A percentile compares a stretch with the other conserved stretches of the same genome.
Evolutionary conservation across 352 stramenopile species (phyloP).

Genomic region (Pythium vanterpoolii): DNA sequence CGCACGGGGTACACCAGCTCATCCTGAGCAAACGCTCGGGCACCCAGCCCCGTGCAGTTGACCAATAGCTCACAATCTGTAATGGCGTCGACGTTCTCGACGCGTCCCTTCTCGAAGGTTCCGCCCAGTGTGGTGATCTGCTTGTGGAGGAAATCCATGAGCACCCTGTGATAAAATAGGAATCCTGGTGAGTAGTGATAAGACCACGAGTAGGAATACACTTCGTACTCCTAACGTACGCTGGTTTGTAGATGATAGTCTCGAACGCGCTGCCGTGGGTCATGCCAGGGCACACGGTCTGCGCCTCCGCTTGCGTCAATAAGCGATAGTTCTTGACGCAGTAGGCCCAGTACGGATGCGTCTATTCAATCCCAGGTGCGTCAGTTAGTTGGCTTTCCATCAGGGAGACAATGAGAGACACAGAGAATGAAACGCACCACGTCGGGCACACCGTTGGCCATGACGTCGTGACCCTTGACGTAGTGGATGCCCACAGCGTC

Average conservation of each 20-base stretch:
- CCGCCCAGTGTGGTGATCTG: constrained; percentile 45
- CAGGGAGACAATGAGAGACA: background rate
- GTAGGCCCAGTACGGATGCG: constrained; percentile 65
- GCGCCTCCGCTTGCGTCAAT: constrained; percentile 37
- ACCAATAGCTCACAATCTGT: constrained; percentile 44
- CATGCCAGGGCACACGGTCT: constrained; percentile 32
- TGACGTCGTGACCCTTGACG: constrained; percentile 45
- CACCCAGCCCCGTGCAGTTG: constrained; percentile 51
- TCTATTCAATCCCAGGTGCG: background rate
- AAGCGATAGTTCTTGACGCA: constrained; percentile 57
- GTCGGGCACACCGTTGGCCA: constrained; percentile 27
- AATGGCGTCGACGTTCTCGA: constrained; percentile 35
- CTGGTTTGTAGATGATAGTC: constrained; percentile 67
- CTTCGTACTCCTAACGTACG: constrained; percentile 12
- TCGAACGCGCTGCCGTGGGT: constrained; percentile 50
- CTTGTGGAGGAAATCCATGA: constrained; percentile 50
- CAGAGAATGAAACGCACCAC: constrained; percentile 24
- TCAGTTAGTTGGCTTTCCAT: background rate
- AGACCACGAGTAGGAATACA: background rate
- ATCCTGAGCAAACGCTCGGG: constrained; percentile 42
- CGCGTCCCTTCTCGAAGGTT: constrained; percentile 41
- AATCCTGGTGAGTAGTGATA: too few species aligned
- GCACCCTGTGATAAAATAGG: constrained; percentile 24
- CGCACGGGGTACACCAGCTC: constrained; percentile 49
- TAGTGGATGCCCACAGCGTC: constrained; percentile 50